Evolutionary conservation across 2,329 filamentous ascomycete genomes (phyloP), one percentile per base, ranked within the genome.

Genomic region (Botrytis fragariae): DNA sequence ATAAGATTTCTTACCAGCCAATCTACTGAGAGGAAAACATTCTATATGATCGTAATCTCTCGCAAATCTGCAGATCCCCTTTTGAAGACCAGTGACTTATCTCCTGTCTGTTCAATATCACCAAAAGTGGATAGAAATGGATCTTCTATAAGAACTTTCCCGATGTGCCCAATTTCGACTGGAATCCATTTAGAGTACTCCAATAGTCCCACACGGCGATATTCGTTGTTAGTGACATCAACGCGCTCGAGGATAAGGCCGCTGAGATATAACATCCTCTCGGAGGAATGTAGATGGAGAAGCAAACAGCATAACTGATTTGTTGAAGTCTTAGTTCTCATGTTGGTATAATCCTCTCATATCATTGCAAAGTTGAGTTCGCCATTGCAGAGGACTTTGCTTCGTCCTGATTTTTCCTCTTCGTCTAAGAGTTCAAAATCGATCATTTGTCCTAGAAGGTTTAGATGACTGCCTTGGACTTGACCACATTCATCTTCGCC

Each of bases 181-280:
- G 45, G 9, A 5, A 48, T 48, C 1, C 0, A 0, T 25, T 4
- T 12, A 25, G 8, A 4, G 45, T 25, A 25, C 1, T 9, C 0
- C 29, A 59, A 35, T 9, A 59, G 4, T 32, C 57, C 57, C 18
- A 35, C 32, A 22, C 57, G 57, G 0, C 32, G 57, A 60, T 60
- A 60, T 10, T 6, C 32, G 4, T 37, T 25, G 0, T 8, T 7
- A 1, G 20, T 25, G 32, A 14, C 10, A 37, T 60, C 10, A 25
- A 60, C 9, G 20, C 32, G 8, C 3, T 60, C 32, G 10, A 60
- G 20, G 20, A 37, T 14, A 25, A 60, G 57, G 32, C 57, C 8
- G 4, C 0, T 10, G 29, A 42, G 0, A 42, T 16, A 42, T 6
- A 16, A 16, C 12, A 0, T 0, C 0, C 3, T 16, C 2, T 0